These are phyloP conservation scores for Hygrophoropsis aurantiaca DNA, from an alignment of 768 basidiomycete species.

Conservation along the genomic window DNA sequence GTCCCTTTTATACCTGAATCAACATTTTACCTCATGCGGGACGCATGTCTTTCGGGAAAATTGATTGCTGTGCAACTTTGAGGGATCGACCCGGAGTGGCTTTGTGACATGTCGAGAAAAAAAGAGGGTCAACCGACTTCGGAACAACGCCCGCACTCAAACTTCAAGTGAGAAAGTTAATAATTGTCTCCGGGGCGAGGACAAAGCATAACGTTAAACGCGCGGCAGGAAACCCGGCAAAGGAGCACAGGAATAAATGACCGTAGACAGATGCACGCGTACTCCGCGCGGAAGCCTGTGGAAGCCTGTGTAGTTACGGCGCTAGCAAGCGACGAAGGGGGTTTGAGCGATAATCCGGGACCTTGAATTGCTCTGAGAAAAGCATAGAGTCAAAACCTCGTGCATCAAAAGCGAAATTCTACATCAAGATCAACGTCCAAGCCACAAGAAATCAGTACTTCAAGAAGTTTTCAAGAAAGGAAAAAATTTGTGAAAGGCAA, in stretches of 20 bases:
- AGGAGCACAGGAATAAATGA: no score
- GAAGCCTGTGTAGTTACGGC: constrained; percentile 4
- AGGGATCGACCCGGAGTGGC: constrained; percentile 30
- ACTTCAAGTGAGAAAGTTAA: constrained; percentile 5
- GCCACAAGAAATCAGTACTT: no score
- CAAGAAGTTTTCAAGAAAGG: no score
- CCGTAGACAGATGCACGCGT: constrained; percentile 14
- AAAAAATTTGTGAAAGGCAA: no score
- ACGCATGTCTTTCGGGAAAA: constrained; percentile 16
- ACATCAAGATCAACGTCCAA: no score
- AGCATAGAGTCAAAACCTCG: no score
- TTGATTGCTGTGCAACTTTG: constrained; percentile 18
- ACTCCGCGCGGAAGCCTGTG: constrained; percentile 16
- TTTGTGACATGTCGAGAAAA: constrained; percentile 15
- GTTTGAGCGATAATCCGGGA: no score
- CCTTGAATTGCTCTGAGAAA: no score
- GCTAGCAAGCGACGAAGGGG: no score
- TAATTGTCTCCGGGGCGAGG: constrained; percentile 19
- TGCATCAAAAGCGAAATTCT: no score
- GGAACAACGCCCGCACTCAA: constrained; percentile 8
- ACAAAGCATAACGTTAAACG: constrained; percentile 18
- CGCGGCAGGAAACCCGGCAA: constrained; percentile 8
- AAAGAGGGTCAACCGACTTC: constrained; percentile 16
- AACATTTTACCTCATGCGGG: constrained; percentile 28
- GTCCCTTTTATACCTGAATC: constrained; percentile 23